Evolutionary conservation across 2,329 filamentous ascomycete genomes (phyloP).

Genomic region (Pseudogymnoascus sp.): DNA sequence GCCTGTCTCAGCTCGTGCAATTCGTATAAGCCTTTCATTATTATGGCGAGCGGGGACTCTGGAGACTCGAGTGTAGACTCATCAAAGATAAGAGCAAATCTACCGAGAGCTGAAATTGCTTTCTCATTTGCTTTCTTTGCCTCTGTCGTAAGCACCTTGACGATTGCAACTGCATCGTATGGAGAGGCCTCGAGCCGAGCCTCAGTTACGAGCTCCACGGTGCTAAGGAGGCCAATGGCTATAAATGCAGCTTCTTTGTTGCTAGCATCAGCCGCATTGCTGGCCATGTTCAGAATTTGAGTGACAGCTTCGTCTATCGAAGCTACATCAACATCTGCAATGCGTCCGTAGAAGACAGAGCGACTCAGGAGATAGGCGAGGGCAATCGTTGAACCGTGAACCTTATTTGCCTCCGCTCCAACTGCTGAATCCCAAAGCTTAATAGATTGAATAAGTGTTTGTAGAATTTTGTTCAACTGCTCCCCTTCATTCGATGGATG

Average conservation of each 20-base stretch:
- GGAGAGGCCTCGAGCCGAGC: constrained; percentile 19
- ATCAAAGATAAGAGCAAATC: constrained; percentile 58
- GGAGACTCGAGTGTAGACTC: constrained; percentile 33
- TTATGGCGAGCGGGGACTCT: constrained; percentile 38
- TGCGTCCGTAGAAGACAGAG: constrained; percentile 40
- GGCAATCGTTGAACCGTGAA: constrained; percentile 53
- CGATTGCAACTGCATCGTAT: constrained; percentile 32
- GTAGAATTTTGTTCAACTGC: constrained; percentile 36
- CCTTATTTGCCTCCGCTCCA: constrained; percentile 50
- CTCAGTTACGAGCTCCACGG: constrained; percentile 43
- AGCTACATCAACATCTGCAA: constrained; percentile 30
- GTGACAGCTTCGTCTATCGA: constrained; percentile 36
- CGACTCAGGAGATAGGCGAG: constrained; percentile 52
- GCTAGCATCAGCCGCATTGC: constrained; percentile 44
- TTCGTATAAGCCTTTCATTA: constrained; percentile 62
- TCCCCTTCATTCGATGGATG: constrained; percentile 44
- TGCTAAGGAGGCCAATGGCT: constrained; percentile 53
- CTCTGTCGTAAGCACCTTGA: constrained; percentile 55
- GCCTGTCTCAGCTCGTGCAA: constrained; percentile 78
- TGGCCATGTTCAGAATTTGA: constrained; percentile 43
- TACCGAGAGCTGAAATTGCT: constrained; percentile 73
- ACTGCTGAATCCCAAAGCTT: constrained; percentile 46
- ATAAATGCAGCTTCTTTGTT: constrained; percentile 50
- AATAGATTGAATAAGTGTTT: constrained; percentile 39
- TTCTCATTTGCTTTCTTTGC: constrained; percentile 76